Evolutionary conservation across 352 stramenopile genomes (phyloP).

Genomic region (Discostella stelligera): DNA sequence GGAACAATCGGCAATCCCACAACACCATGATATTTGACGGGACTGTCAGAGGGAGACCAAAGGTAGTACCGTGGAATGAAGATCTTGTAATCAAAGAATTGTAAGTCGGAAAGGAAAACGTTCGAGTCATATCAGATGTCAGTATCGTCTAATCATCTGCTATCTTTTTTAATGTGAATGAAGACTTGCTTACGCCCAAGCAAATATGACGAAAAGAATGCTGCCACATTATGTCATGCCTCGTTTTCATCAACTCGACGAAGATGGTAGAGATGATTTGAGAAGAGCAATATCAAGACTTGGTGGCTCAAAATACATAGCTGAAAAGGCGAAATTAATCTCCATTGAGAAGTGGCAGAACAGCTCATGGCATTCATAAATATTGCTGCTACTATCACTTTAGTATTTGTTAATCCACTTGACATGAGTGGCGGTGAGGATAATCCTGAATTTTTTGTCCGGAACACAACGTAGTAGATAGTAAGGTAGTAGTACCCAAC

Average conservation of each 20-base stretch:
- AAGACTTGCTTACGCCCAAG: slow-evolving; percentile 24
- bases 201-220: slow-evolving; percentile 36
- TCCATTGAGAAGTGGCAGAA: slow-evolving; percentile 5
- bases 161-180: not conserved
- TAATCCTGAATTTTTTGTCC: no score
- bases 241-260: slow-evolving; percentile 30
- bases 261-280: slow-evolving; percentile 29
- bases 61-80: slow-evolving; percentile 32
- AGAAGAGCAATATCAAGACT: slow-evolving; percentile 35
- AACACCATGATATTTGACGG: not conserved
- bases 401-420: no score
- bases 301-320: slow-evolving; percentile 20
- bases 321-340: slow-evolving; percentile 19
- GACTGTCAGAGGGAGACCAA: slow-evolving; percentile 8
- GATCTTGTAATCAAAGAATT: slow-evolving; percentile 34
- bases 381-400: no score
- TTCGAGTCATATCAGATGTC: not conserved
- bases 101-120: slow-evolving; percentile 12
- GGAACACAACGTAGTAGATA: no score
- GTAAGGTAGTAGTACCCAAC: no score
- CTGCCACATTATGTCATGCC: slow-evolving; percentile 26
- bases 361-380: not conserved
- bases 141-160: not conserved
- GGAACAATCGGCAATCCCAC: slow-evolving; percentile 17
- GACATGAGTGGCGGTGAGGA: no score